Conservation (phyloP, 805 yeast species). For the Kodamaea neixiangensis region DNA sequence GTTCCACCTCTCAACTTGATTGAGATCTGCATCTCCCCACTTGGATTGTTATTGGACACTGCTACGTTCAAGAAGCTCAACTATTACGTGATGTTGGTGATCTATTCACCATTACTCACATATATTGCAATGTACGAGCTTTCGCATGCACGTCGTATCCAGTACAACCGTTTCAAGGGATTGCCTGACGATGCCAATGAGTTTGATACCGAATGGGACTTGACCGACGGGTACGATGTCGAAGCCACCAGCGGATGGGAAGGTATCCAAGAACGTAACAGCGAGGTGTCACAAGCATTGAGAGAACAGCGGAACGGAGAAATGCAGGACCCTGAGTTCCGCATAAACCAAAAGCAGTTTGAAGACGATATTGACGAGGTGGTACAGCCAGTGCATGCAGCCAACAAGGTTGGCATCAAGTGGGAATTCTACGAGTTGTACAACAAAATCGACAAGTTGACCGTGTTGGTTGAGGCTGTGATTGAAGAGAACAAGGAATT, state of each 20-base stretch:
- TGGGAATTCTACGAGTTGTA: constrained; percentile 65
- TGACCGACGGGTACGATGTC: constrained; percentile 68
- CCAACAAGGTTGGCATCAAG: constrained; percentile 54
- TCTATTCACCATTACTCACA: constrained; percentile 68
- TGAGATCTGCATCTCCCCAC: constrained; percentile 49
- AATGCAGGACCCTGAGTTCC: constrained; percentile 65
- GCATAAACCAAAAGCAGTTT: constrained; percentile 54
- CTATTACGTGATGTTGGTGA: constrained; percentile 57
- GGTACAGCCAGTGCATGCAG: constrained; percentile 62
- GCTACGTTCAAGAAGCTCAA: constrained; percentile 42
- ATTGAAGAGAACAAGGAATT: constrained; percentile 36
- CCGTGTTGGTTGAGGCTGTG: constrained; percentile 40
- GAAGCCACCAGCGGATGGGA: constrained; percentile 37
- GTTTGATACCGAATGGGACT: constrained; percentile 76
- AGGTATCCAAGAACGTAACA: constrained; percentile 39
- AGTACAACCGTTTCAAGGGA: constrained; percentile 64
- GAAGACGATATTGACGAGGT: constrained; percentile 46
- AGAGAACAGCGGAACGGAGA: constrained; percentile 64
- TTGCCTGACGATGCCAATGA: constrained; percentile 80
- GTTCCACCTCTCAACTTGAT: constrained; percentile 83
- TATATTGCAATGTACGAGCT: constrained; percentile 67
- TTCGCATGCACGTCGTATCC: constrained; percentile 65
- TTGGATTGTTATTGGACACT: constrained; percentile 36
- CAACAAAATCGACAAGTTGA: constrained; percentile 50
- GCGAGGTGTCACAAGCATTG: constrained; percentile 40